A percentile compares a stretch with the other conserved stretches of the same genome.
These are phyloP conservation scores for Syncephalastrum contaminatum DNA, from an alignment of 371 early-diverging fungal genomes.

Conservation along the genomic window DNA sequence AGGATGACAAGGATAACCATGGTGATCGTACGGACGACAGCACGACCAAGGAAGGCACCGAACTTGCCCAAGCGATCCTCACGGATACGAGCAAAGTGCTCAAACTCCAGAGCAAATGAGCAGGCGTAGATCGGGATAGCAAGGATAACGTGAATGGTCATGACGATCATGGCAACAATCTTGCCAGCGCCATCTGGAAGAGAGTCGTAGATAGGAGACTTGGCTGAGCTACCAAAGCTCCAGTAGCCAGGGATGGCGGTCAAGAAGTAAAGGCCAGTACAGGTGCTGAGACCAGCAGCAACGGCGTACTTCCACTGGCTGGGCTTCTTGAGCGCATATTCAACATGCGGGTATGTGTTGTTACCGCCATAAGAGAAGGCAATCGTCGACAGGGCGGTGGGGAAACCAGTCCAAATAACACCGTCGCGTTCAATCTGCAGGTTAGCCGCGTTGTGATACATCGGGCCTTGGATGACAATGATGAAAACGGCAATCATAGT, in stretches of 20 bases:
- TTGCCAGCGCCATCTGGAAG: conserved; percentile 66
- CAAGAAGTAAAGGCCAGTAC: conserved; percentile 74
- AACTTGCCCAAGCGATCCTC: conserved; percentile 37
- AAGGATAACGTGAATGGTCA: conserved; percentile 84
- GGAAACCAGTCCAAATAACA: conserved; percentile 57
- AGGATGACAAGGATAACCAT: conserved; percentile 51
- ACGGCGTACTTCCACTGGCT: conserved; percentile 76
- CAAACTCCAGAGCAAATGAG: conserved; percentile 77
- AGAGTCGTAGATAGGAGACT: conserved; percentile 76
- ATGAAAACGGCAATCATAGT: conserved; percentile 53
- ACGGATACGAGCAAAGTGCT: conserved; percentile 43
- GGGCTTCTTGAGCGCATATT: conserved; percentile 80
- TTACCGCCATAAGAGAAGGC: conserved; percentile 62
- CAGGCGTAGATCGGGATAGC: conserved; percentile 85
- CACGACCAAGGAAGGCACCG: conserved; percentile 51
- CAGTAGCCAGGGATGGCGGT: conserved; percentile 83
- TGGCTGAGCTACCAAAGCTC: conserved; percentile 70
- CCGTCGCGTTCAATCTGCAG: conserved; percentile 22
- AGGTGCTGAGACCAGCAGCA: conserved; percentile 65
- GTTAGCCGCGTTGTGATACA: conserved; percentile 17
- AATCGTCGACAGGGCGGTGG: conserved; percentile 59
- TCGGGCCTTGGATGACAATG: conserved; percentile 38
- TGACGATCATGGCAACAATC: conserved; percentile 70
- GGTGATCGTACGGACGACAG: conserved; percentile 50
- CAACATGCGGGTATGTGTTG: conserved; percentile 71